Evolutionary conservation across 2,329 filamentous ascomycete genomes (phyloP), one percentile per base, ranked within the genome.

Genomic region (Fusarium sarcochroum): DNA sequence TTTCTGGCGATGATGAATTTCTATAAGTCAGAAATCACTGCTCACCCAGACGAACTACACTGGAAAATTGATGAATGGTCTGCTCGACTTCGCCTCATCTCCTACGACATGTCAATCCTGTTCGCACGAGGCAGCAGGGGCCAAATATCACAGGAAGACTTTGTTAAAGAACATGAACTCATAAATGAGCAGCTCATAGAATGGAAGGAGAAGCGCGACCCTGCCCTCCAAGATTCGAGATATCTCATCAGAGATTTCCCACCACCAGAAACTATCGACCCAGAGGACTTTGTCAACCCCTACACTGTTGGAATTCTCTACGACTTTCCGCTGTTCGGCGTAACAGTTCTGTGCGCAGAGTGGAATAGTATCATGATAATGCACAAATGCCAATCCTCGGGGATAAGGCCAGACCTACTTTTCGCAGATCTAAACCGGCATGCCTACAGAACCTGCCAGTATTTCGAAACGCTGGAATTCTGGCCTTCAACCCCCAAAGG

Each of bases 341-440:
- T 92, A 46, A 98, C 97, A 65, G 86, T 92, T 48, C 82, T 93
- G 17, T 84, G 86, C 58, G 87, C 93, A 61, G 93, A 97, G 75
- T 93, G 93, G 83, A 89, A 93, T 76, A 91, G 91, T 9, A 88
- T 94, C 23, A 86, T 91, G 47, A 84, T 96, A 60, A 93, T 97
- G 90, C 93, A 93, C 79, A 89, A 89, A 69, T 90, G 91, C 70
- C 92, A 96, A 72, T 87, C 90, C 3, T 86, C 89, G 5, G 81
- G 87, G 49, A 83, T 86, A 3, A 79, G 88, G 50, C 83, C 85
- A 38, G 86, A 80, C 72, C 76, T 82, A 44, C 79, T 84, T 3
- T 81, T 81, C 40, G 71, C 84, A 14, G 88, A 91, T 52, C 74
- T 95, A 54, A 82, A 83, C 5, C 77, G 83, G 2, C 84, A 91